phyloP scores from a whole-genome alignment of 805 yeast species.

The Yamadazyma sp. region DNA sequence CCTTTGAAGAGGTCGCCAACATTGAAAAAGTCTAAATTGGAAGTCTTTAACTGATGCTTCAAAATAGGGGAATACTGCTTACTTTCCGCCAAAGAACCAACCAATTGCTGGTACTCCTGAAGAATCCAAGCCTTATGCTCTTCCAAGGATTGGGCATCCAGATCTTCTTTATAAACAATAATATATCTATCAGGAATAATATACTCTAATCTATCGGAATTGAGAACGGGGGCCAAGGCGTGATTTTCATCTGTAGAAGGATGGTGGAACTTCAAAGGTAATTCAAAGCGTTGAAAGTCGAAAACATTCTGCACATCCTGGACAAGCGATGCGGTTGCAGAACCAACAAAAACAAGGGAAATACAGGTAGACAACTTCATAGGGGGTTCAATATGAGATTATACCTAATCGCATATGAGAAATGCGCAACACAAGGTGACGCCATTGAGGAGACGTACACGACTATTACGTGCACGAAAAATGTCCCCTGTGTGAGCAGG shows the following conservation, averaged over 20 bases:
- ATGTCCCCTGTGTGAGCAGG: too few relatives aligned
- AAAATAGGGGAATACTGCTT: slow-evolving; percentile 12
- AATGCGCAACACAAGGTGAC: too few relatives aligned
- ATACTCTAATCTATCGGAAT: slow-evolving; percentile 10
- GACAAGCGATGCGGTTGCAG: slow-evolving; percentile 2
- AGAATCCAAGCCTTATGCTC: slow-evolving; percentile 66
- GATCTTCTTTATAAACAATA: slow-evolving; percentile 70
- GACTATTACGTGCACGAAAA: slow-evolving; percentile 3
- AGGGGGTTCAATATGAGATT: slow-evolving; percentile 2
- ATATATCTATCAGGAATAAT: slow-evolving; percentile 76
- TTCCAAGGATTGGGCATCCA: slow-evolving; percentile 49
- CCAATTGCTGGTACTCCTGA: slow-evolving; percentile 24
- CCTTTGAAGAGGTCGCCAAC: slow-evolving; percentile 63
- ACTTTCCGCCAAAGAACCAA: slow-evolving; percentile 7
- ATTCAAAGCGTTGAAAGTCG: slow-evolving; percentile 7
- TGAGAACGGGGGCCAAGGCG: slow-evolving; percentile 14
- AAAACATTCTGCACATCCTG: slow-evolving; percentile 6
- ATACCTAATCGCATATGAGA: slow-evolving; percentile 3
- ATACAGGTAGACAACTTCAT: slow-evolving; percentile 7
- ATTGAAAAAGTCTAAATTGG: slow-evolving; percentile 50
- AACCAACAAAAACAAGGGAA: background rate
- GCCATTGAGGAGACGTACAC: background rate
- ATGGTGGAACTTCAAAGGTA: slow-evolving; percentile 7
- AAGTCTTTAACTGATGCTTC: slow-evolving; percentile 15
- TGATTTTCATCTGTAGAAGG: background rate